Conservation (phyloP, 805 yeast species). For the Ogataea trehalophila region DNA sequence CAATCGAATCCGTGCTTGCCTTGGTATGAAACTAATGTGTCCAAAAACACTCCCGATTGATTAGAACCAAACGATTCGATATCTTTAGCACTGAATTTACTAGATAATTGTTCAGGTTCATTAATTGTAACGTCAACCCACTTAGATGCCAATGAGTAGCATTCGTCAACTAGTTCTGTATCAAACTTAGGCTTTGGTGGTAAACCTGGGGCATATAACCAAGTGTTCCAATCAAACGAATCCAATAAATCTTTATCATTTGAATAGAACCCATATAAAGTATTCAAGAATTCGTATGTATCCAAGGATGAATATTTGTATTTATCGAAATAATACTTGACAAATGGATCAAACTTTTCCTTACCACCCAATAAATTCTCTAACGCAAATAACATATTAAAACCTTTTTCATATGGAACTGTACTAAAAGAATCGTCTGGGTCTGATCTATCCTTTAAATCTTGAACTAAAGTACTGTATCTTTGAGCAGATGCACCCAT, state of each 20-base stretch:
- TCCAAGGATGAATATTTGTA: constrained; percentile 71
- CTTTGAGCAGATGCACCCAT: constrained; percentile 50
- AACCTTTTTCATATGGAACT: constrained; percentile 91
- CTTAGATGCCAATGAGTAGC: constrained; percentile 55
- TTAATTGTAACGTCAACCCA: constrained; percentile 48
- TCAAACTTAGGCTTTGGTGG: constrained; percentile 86
- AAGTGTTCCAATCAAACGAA: constrained; percentile 75
- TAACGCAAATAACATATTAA: constrained; percentile 67
- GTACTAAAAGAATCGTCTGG: constrained; percentile 88
- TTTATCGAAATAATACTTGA: constrained; percentile 68
- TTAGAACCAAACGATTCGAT: constrained; percentile 59
- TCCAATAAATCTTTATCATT: constrained; percentile 49
- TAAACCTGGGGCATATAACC: constrained; percentile 80
- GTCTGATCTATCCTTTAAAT: constrained; percentile 63
- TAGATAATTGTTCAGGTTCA: constrained; percentile 22
- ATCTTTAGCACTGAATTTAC: constrained; percentile 44
- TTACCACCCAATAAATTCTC: constrained; percentile 75
- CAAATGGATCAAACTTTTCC: constrained; percentile 68
- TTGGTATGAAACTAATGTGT: constrained; percentile 52
- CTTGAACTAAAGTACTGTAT: constrained; percentile 63
- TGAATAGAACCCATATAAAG: constrained; percentile 57
- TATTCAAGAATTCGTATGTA: constrained; percentile 73
- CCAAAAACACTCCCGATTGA: constrained; percentile 77
- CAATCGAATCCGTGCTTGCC: constrained; percentile 37
- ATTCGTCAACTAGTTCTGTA: constrained; percentile 70